phyloP scores from a whole-genome alignment of 352 stramenopile species.

The Globisporangium nagaii region DNA sequence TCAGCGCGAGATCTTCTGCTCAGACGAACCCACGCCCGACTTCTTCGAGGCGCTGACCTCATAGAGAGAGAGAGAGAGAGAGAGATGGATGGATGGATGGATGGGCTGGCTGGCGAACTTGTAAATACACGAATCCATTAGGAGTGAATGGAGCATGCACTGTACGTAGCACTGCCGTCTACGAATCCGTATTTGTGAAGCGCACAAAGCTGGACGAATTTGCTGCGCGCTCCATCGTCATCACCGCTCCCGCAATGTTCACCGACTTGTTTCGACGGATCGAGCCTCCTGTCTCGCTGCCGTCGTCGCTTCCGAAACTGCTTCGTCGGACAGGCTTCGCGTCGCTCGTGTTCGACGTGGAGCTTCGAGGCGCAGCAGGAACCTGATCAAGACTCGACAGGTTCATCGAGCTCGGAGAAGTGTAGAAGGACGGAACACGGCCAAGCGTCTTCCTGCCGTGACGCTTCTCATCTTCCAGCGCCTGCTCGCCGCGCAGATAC shows the following conservation, averaged over 20 bases:
- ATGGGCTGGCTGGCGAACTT: too few species aligned
- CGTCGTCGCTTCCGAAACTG: slow-evolving; percentile 13
- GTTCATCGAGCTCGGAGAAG: slow-evolving; percentile 81
- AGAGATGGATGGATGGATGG: too few species aligned
- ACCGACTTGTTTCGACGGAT: slow-evolving; percentile 73
- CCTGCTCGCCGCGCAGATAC: slow-evolving; percentile 77
- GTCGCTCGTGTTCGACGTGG: slow-evolving; percentile 5
- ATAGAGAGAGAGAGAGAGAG: background rate
- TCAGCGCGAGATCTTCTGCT: slow-evolving; percentile 81
- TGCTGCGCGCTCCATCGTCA: slow-evolving; percentile 63
- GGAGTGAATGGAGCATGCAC: background rate
- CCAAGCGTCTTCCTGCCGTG: slow-evolving; percentile 68
- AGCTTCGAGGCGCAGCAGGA: slow-evolving; percentile 9
- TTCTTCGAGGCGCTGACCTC: slow-evolving; percentile 82
- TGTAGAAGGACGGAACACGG: slow-evolving; percentile 85
- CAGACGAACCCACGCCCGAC: slow-evolving; percentile 53
- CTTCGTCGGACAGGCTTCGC: background rate
- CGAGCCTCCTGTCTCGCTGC: background rate
- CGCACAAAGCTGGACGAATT: slow-evolving; percentile 24
- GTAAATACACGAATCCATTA: background rate
- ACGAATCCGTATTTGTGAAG: slow-evolving; percentile 29
- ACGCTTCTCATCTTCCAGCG: slow-evolving; percentile 67
- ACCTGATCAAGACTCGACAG: slow-evolving; percentile 65
- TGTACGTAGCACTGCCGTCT: slow-evolving; percentile 12
- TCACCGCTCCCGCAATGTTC: slow-evolving; percentile 77